Evolutionary conservation across 73 alveolate species (phyloP).

Genomic region (Stentor roeselii): DNA sequence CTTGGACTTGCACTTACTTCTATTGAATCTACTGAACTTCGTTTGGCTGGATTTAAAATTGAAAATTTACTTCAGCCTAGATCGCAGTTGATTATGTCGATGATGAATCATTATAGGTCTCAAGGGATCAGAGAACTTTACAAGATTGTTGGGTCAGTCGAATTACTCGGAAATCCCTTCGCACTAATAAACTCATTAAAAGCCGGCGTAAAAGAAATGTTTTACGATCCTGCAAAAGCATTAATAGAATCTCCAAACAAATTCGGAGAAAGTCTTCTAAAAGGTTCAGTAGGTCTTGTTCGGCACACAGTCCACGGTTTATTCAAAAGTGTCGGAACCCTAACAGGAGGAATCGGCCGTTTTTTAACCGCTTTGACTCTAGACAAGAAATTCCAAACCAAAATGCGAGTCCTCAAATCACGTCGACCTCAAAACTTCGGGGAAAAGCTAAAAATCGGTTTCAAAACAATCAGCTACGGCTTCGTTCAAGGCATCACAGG

Average conservation of each 20-base stretch:
- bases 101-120: constrained; percentile 19
- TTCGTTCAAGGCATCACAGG: constrained; percentile 22
- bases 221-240: constrained; percentile 18
- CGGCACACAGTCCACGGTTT: constrained; percentile 22
- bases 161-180: constrained; percentile 18
- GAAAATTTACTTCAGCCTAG: not conserved
- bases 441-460: not conserved
- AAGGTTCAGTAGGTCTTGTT: constrained; percentile 24
- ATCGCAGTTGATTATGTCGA: not conserved
- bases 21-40: constrained; percentile 11
- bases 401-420: constrained; percentile 11
- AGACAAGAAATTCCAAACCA: constrained; percentile 13
- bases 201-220: constrained; percentile 25
- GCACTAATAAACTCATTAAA: constrained; percentile 11
- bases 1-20: constrained; percentile 30
- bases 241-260: not conserved
- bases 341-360: constrained; percentile 26
- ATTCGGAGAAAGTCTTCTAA: not conserved
- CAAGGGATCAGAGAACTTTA: constrained; percentile 18
- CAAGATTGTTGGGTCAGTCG: constrained; percentile 20
- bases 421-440: not conserved
- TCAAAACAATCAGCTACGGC: constrained; percentile 7
- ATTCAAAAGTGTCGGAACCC: constrained; percentile 13
- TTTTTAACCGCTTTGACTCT: constrained; percentile 18
- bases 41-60: constrained; percentile 18